Percentiles rank a stretch among this genome's conserved stretches.
Evolutionary conservation across 331 rosid species (phyloP).

Genomic region (Malus hybrid): DNA sequence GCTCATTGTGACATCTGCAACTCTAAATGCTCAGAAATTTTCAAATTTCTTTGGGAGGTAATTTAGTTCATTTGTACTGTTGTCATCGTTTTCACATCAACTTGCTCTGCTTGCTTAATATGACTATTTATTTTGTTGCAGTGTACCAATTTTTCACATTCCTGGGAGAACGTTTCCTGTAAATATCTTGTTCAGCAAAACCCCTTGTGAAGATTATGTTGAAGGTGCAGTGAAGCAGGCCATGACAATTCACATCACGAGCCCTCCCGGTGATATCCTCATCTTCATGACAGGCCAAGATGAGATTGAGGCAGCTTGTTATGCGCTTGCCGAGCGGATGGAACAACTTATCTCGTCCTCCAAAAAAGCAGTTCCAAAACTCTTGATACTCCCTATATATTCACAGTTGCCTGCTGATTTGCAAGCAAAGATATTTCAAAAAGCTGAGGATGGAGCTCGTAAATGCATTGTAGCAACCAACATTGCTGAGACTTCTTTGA

Average conservation of each 20-base stretch:
- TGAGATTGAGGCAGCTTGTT: constrained; percentile 99
- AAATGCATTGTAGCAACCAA: constrained; percentile 97
- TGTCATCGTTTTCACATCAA: not conserved
- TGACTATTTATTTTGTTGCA: constrained; percentile 31
- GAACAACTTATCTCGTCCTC: constrained; percentile 76
- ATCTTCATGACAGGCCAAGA: constrained; percentile 99
- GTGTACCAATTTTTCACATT: constrained; percentile 83
- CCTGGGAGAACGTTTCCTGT: constrained; percentile 99
- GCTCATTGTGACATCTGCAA: constrained; percentile 94
- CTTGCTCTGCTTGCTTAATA: constrained; percentile 15
- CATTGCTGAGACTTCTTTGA: constrained; percentile 94
- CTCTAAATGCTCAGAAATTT: constrained; percentile 88
- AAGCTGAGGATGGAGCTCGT: constrained; percentile 96
- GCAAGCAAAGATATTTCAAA: constrained; percentile 94
- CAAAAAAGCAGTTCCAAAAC: constrained; percentile 73
- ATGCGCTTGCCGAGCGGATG: constrained; percentile 84
- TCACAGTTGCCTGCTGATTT: constrained; percentile 97
- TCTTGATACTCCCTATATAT: constrained; percentile 90
- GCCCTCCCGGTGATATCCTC: constrained; percentile 94
- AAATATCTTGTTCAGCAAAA: constrained; percentile 72
- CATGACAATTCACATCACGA: constrained; percentile 92
- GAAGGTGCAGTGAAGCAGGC: constrained; percentile 99
- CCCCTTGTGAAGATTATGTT: constrained; percentile 93
- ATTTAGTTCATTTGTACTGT: constrained; percentile 4
- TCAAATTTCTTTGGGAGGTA: constrained; percentile 97